phyloP scores from a whole-genome alignment of 768 basidiomycete genomes.

The Leucogyrophana mollusca region DNA sequence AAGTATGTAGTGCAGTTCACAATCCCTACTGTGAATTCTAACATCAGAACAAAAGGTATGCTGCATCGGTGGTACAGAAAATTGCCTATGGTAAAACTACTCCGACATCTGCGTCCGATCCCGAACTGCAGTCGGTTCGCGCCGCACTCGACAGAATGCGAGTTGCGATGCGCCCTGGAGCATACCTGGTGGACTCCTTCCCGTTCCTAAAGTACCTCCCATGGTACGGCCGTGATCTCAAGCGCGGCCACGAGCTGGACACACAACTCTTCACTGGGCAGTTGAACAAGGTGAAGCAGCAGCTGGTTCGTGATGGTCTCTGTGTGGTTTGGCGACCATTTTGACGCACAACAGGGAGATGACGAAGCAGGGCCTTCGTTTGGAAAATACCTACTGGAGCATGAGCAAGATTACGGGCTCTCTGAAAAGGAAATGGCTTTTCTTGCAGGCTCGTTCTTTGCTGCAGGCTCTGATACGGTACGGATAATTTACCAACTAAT shows the following conservation, averaged over 20 bases:
- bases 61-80: constrained; percentile 14
- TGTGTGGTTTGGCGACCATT: not conserved
- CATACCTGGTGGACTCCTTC: constrained; percentile 31
- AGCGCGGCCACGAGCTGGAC: constrained; percentile 50
- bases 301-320: constrained; percentile 38
- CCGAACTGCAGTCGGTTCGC: constrained; percentile 18
- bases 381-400: constrained; percentile 51
- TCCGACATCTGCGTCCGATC: constrained; percentile 11
- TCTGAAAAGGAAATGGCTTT: constrained; percentile 53
- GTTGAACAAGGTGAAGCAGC: constrained; percentile 39
- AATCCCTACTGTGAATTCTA: too few species aligned
- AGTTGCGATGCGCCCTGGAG: constrained; percentile 23
- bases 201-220: constrained; percentile 46
- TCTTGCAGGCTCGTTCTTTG: constrained; percentile 56
- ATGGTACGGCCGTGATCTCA: constrained; percentile 55
- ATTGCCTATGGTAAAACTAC: constrained; percentile 20
- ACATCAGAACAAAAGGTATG: constrained; percentile 10
- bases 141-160: constrained; percentile 17
- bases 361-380: constrained; percentile 40
- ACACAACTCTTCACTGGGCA: constrained; percentile 45
- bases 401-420: constrained; percentile 46
- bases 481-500: not conserved
- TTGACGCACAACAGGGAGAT: constrained; percentile 2
- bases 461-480: constrained; percentile 55
- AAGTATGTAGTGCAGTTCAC: constrained; percentile 40